Evolutionary conservation across 2,329 filamentous ascomycete genomes (phyloP).

Genomic region (Neocucurbitaria cava): DNA sequence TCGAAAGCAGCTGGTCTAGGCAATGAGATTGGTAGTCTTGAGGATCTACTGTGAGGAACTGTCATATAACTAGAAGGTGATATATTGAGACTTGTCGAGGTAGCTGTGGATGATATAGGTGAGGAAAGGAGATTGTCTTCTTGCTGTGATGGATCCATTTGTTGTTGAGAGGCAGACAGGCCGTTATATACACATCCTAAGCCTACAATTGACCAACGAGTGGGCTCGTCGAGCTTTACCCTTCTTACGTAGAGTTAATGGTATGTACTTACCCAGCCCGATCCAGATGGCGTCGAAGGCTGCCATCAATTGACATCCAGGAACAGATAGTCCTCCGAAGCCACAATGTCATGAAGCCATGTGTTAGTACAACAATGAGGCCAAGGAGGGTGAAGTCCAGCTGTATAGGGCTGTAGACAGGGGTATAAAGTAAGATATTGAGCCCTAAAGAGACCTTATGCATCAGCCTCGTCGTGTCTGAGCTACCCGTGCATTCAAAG

Average conservation of each 20-base stretch:
- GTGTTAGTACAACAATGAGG: conserved; percentile 3
- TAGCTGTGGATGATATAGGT: conserved; percentile 12
- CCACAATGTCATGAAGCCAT: conserved; percentile 23
- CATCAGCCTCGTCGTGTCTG: conserved; percentile 14
- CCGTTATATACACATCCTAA: conserved; percentile 23
- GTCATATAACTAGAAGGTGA: conserved; percentile 20
- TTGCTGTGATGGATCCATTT: conserved; percentile 19
- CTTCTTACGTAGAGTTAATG: conserved; percentile 1
- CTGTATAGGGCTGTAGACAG: conserved; percentile 6
- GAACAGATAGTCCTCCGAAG: conserved; percentile 22
- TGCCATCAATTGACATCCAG: conserved; percentile 5
- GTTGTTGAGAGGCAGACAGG: background rate
- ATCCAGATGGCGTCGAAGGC: conserved; percentile 4
- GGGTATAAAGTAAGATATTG: conserved; percentile 18
- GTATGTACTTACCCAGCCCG: conserved; percentile 2
- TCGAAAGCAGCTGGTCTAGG: conserved; percentile 7
- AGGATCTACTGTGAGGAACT: conserved; percentile 17
- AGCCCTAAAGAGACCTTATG: conserved; percentile 1
- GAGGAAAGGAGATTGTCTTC: conserved; percentile 9
- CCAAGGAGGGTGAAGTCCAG: conserved; percentile 10
- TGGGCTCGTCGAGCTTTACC: conserved; percentile 4
- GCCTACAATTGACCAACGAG: conserved; percentile 1
- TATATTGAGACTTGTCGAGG: conserved; percentile 12
- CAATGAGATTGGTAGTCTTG: conserved; percentile 1
- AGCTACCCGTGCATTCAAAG: background rate